Conservation (phyloP, 2,329 filamentous ascomycete species). For the Aspergillus sp. region DNA sequence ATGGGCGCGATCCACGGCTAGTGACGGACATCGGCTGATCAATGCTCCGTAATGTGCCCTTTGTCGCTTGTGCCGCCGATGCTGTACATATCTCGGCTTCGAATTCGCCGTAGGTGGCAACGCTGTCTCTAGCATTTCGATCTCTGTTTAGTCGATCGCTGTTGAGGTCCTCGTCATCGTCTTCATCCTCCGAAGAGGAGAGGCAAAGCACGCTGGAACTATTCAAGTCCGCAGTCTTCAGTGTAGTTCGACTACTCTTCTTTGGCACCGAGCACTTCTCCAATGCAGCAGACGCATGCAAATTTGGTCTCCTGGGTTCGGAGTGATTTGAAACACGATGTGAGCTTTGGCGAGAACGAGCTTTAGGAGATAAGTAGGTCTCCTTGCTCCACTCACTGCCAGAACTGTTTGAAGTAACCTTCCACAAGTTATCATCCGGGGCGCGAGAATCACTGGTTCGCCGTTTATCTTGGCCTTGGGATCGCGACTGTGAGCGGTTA, state of each 20-base stretch:
- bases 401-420: conserved; percentile 28
- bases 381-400: conserved; percentile 29
- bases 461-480: conserved; percentile 27
- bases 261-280: conserved; percentile 33
- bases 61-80: conserved; percentile 39
- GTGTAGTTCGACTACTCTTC: conserved; percentile 42
- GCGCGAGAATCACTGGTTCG: conserved; percentile 22
- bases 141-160: conserved; percentile 16
- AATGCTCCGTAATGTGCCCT: conserved; percentile 31
- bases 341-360: conserved; percentile 15
- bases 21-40: conserved; percentile 30
- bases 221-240: conserved; percentile 45
- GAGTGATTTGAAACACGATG: conserved; percentile 21
- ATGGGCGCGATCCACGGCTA: conserved; percentile 28
- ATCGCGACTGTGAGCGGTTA: conserved; percentile 28
- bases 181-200: conserved; percentile 53
- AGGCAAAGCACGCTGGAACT: conserved; percentile 51
- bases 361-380: conserved; percentile 28
- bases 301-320: conserved; percentile 22
- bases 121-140: conserved; percentile 39
- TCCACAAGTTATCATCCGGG: conserved; percentile 19
- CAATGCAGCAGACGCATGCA: conserved; percentile 17
- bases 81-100: conserved; percentile 48
- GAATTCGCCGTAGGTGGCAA: conserved; percentile 43
- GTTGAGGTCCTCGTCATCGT: conserved; percentile 30